Evolutionary conservation across 495 filamentous ascomycete species (phyloP).

Genomic region (Penicillium paxilli): DNA sequence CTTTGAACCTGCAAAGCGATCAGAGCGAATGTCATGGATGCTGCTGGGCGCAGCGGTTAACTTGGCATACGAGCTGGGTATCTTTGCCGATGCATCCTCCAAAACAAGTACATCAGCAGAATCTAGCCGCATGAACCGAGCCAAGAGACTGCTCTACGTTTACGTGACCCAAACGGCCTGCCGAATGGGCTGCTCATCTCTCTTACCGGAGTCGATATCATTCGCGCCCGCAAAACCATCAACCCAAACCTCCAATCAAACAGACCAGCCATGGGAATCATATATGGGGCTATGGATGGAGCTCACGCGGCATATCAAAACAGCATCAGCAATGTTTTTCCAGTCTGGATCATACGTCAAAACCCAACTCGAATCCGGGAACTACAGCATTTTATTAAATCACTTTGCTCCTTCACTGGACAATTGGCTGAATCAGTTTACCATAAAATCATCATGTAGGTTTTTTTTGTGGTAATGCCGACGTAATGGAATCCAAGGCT

Average conservation of each 20-base stretch:
- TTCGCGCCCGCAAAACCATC: constrained; percentile 29
- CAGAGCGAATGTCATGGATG: constrained; percentile 60
- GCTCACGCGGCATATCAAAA: constrained; percentile 51
- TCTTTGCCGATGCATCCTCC: constrained; percentile 40
- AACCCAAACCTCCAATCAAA: constrained; percentile 24
- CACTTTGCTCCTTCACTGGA: too few species aligned
- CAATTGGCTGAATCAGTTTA: too few species aligned
- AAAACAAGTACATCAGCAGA: constrained; percentile 28
- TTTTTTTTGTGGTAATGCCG: too few species aligned
- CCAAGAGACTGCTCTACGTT: constrained; percentile 48
- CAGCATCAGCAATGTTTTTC: constrained; percentile 54
- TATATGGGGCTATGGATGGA: constrained; percentile 55
- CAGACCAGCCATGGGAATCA: constrained; percentile 36
- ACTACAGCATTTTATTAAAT: too few species aligned
- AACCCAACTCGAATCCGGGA: too few species aligned
- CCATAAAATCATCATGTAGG: too few species aligned
- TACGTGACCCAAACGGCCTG: constrained; percentile 55
- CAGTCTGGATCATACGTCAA: constrained; percentile 28
- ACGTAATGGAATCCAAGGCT: too few species aligned
- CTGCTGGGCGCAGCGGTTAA: constrained; percentile 49
- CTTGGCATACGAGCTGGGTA: constrained; percentile 49
- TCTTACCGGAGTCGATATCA: constrained; percentile 50
- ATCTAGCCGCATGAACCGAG: constrained; percentile 39
- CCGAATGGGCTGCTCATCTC: constrained; percentile 52
- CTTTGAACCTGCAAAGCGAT: constrained; percentile 51